Base-by-base conservation (phyloP, 495 filamentous ascomycete genomes). In the Bathelium albidoporum region DNA sequence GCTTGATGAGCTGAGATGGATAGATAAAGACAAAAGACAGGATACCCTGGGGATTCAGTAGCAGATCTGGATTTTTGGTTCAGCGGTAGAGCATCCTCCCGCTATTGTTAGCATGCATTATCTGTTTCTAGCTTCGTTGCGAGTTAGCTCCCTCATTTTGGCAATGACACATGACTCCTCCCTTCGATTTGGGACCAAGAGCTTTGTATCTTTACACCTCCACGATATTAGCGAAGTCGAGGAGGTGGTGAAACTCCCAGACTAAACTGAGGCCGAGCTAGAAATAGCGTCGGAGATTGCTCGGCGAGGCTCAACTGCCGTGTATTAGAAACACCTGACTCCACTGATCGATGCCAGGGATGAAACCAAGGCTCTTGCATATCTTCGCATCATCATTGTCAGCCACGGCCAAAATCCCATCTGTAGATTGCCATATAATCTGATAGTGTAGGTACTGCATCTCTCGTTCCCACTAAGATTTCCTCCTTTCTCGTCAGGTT, bases 41-140 rank as follows among this genome's bases (percentile, higher is more conserved):
- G 49, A 55, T 55, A 55, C 49, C 49, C 49, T 2, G 24, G n/a
- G 24, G 49, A 20, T 9, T 12, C 20, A 26, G 49, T 16, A 5
- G 20, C 26, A 55, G 24, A n/a, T 20, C 29, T 55, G 49, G 49
- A n/a, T 55, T n/a, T n/a, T n/a, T n/a, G 49, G 12, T n/a, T 9
- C 29, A 20, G 49, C 49, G 49, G 49, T 55, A 55, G 49, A 55
- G 49, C 49, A 29, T 28, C 49, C 24, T 55, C 49, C 49, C 49
- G 49, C 49, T 24, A 29, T 55, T 29, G 26, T 55, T 55, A 24
- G 5, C 12, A n/a, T 26, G 49, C 24, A 55, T 29, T 55, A n/a
- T 28, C 29, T 55, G 22, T 55, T 29, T 24, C 26, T 55, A 55
- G 49, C 49, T 10, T 55, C 11, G 49, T 9, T 9, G 2, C 49